Percentiles rank a stretch among this genome's conserved stretches.
Conservation (phyloP, 495 filamentous ascomycete genomes). For the Aspergillus egyptiacus region DNA sequence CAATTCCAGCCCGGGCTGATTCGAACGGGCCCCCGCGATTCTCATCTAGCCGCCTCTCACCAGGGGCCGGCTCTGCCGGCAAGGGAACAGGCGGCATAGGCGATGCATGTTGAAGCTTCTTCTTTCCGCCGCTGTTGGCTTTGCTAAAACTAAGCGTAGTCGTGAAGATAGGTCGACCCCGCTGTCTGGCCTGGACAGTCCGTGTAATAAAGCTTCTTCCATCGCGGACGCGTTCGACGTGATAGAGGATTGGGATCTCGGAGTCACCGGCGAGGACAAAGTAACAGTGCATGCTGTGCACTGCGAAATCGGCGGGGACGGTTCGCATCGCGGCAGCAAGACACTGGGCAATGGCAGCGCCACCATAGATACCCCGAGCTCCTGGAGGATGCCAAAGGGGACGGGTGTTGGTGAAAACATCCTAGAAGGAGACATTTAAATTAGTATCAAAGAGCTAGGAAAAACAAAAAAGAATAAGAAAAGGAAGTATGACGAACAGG, state of each 20-base stretch:
- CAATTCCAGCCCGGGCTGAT: slow-evolving; percentile 34
- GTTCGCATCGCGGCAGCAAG: slow-evolving; percentile 84
- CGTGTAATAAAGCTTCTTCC: slow-evolving; percentile 90
- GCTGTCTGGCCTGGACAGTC: slow-evolving; percentile 88
- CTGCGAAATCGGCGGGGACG: slow-evolving; percentile 68
- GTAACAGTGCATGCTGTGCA: slow-evolving; percentile 98
- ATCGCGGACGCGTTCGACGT: slow-evolving; percentile 87
- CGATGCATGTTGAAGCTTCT: slow-evolving; percentile 44
- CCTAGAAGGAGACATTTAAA: slow-evolving; percentile 45
- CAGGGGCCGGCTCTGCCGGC: slow-evolving; percentile 21
- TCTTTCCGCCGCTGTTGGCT: slow-evolving; percentile 59
- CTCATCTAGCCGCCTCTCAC: slow-evolving; percentile 23
- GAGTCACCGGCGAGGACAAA: slow-evolving; percentile 88
- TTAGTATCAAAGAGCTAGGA: neutral
- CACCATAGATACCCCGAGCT: slow-evolving; percentile 89
- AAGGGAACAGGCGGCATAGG: slow-evolving; percentile 27
- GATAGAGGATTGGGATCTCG: slow-evolving; percentile 80
- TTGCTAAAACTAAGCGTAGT: slow-evolving; percentile 84
- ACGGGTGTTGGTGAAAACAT: slow-evolving; percentile 89
- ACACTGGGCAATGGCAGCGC: slow-evolving; percentile 86
- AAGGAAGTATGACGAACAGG: slow-evolving; percentile 48
- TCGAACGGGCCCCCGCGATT: slow-evolving; percentile 39
- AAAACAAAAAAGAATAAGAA: neutral
- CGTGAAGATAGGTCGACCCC: slow-evolving; percentile 88
- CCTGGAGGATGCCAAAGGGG: slow-evolving; percentile 86